Base-by-base conservation (phyloP, 495 filamentous ascomycete species). In the Sabuloglossum arenarium region DNA sequence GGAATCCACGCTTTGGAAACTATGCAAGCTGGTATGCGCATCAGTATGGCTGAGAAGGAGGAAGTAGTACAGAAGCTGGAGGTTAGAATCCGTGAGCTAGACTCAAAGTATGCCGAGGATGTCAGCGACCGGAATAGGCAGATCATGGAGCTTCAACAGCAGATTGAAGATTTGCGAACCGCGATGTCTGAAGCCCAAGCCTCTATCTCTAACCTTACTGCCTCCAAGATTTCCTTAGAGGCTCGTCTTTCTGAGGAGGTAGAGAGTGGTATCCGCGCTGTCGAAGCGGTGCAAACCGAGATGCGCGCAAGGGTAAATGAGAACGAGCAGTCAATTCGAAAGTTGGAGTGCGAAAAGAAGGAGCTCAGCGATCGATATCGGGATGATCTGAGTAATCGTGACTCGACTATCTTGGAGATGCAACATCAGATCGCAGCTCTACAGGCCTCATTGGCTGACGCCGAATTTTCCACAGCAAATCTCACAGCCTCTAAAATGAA, bases 81-180 rank as follows among this genome's bases (percentile, higher is more conserved):
- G 45, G n/a, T 9, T 24, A 47, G 45, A 14, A 47, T 47, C 23
- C 45, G 45, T 14, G 45, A 47, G 6, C n/a, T 47, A 8, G 45
- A 47, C 23, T 47, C 45, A n/a, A 8, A 23, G 19, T 47, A 47
- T 47, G 10, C 23, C 24, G 12, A 27, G 2, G 45, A 47, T 47
- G 23, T 47, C 45, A 23, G 24, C 24, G 21, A n/a, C 21, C 9
- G 45, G 9, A n/a, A 47, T n/a, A 12, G 10, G 45, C 45, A 47
- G 19, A 47, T 68, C 30, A 53, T 61, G 5, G 61, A 67, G 14
- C 62, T 76, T 14, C 54, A 64, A 31, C 47, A 37, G 6, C 62
- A 63, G 23, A 73, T 66, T 55, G 61, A 70, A 45, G 37, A 61
- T n/a, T 62, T 73, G 61, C 19, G 23, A 6, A 9, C 45, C 24